Evolutionary conservation across 371 early-diverging fungal species (phyloP), one percentile per base, ranked within the genome.

Genomic region (Nematocida sp.): DNA sequence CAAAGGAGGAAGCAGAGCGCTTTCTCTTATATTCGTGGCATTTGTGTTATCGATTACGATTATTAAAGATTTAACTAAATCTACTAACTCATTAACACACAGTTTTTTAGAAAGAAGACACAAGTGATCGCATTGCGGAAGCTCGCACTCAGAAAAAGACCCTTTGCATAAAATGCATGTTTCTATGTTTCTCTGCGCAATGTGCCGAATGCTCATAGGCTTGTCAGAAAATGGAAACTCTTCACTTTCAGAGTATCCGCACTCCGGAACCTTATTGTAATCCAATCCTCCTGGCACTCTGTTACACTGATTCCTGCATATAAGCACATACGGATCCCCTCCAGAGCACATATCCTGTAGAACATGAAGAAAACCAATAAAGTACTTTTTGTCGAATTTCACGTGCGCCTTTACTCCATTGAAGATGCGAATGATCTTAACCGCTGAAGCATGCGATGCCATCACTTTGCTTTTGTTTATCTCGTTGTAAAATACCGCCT

Each of bases 11-110:
- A 82, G 36, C 30, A 49, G 71, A 23, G 61, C 65, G 16, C 56
- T 50, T 61, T 71, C 78, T 47, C 83, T n/a, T 61, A 80, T 66
- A 55, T 79, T 68, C 13, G 42, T 30, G 36, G 40, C 32, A 25
- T 36, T 66, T 1, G 55, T 60, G 13, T 61, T 55, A 32, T 83
- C 77, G 20, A 82, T 61, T 32, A 56, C 49, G 16, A 49, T 56
- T 1, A 38, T 45, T 28, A 83, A 26, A 11, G 57, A 64, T 26
- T 75, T 61, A 16, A 80, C 66, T 13, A 78, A 53, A 33, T 67
- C 69, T 16, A 63, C 55, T 20, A 81, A 59, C 77, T 84, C 83
- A 55, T 69, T 71, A 7, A 71, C 53, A 50, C 75, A 71, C 0
- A 71, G 49, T 25, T 61, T 61, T 13, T 36, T 26, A 4, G 75